Conservation (phyloP, 2,329 filamentous ascomycete species). For the Diaporthe aspalathi region DNA sequence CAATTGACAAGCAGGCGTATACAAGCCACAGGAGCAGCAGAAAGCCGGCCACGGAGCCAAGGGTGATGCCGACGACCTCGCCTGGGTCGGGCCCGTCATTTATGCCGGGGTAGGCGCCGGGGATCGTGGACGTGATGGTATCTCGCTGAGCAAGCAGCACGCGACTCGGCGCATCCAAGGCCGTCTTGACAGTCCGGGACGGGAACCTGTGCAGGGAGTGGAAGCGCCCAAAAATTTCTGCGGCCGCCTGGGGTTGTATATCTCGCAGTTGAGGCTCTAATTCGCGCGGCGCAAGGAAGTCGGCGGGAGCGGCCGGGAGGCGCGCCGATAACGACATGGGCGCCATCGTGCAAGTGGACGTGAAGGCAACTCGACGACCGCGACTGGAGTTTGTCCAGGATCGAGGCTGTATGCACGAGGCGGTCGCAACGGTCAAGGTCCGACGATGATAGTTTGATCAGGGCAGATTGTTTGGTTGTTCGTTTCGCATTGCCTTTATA, state of each 20-base stretch:
- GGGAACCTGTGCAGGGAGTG: conserved; percentile 26
- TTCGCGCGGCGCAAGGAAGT: conserved; percentile 22
- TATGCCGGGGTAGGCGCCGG: conserved; percentile 47
- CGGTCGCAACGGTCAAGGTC: not conserved
- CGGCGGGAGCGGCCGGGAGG: conserved; percentile 23
- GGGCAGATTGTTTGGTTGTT: conserved; percentile 1
- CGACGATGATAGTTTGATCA: not conserved
- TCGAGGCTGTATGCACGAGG: conserved; percentile 2
- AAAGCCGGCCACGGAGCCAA: conserved; percentile 58
- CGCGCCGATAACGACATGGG: conserved; percentile 28
- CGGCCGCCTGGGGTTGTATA: not conserved
- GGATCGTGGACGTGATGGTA: conserved; percentile 45
- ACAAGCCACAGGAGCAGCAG: conserved; percentile 49
- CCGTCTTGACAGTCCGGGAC: conserved; percentile 20
- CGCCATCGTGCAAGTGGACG: conserved; percentile 34
- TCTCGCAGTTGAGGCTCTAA: conserved; percentile 28
- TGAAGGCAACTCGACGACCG: conserved; percentile 11
- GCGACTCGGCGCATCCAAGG: conserved; percentile 37
- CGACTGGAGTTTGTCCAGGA: not conserved
- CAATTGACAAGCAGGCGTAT: conserved; percentile 49
- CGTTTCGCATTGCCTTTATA: conserved; percentile 35
- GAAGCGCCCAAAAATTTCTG: conserved; percentile 20
- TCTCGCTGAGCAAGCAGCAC: conserved; percentile 40
- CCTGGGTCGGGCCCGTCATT: conserved; percentile 46
- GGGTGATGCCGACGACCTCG: conserved; percentile 53